phyloP scores from a whole-genome alignment of 352 stramenopile species.

The Phytophthora pistaciae region DNA sequence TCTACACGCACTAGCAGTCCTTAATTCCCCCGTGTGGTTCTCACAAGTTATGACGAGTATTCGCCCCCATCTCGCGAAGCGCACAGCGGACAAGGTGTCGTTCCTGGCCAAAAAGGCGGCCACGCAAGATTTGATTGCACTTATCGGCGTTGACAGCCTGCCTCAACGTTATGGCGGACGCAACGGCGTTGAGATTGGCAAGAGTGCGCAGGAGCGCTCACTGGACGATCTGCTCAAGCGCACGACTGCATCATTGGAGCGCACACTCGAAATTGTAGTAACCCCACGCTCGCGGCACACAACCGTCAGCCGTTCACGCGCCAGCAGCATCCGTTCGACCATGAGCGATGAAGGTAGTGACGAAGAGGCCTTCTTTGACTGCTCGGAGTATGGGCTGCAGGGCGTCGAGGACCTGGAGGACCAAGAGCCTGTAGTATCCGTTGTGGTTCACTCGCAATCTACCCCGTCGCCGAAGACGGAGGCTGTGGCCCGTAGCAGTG shows the following conservation, averaged over 20 bases:
- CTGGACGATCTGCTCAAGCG: constrained; percentile 73
- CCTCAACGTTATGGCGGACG: constrained; percentile 76
- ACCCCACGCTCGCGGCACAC: constrained; percentile 35
- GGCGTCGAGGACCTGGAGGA: constrained; percentile 61
- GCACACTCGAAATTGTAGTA: constrained; percentile 80
- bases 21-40: constrained; percentile 85
- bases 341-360: constrained; percentile 67
- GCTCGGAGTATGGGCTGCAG: constrained; percentile 81
- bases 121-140: constrained; percentile 56
- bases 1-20: constrained; percentile 63
- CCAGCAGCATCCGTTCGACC: constrained; percentile 43
- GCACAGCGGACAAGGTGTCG: constrained; percentile 71
- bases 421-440: constrained; percentile 70
- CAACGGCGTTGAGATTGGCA: constrained; percentile 81
- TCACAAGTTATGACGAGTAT: constrained; percentile 79
- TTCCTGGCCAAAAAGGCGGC: constrained; percentile 60
- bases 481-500: constrained; percentile 39
- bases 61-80: constrained; percentile 62
- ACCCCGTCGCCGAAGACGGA: constrained; percentile 49
- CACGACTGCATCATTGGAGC: constrained; percentile 74
- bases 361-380: constrained; percentile 88
- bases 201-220: constrained; percentile 77
- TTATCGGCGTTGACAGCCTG: constrained; percentile 78
- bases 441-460: constrained; percentile 75
- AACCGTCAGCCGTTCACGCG: constrained; percentile 33